These are phyloP conservation scores for peach (Prunus persica) DNA, from an alignment of 306 rosid genomes.

Conservation along the genomic window Prunus_persica_NCBIv2 NC_034015.1:929001-929500, in stretches of 20 bases:
- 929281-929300: background rate
- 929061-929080: conserved; percentile 35
- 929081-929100: conserved; percentile 41
- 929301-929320: background rate
- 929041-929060: conserved; percentile 29
- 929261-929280: background rate
- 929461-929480: too few relatives aligned
- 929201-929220: background rate
- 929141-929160: background rate
- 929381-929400: too few relatives aligned
- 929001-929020: conserved; percentile 39
- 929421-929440: too few relatives aligned
- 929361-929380: too few relatives aligned
- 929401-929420: too few relatives aligned
- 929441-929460: too few relatives aligned
- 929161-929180: background rate
- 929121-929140: conserved; percentile 4
- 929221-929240: background rate
- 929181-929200: background rate
- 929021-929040: conserved; percentile 34
- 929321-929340: background rate
- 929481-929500: background rate
- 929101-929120: conserved; percentile 46
- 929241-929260: background rate
- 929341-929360: background rate